phyloP scores from a whole-genome alignment of 1,284 basidiomycete genomes.

The Naganishia sp. region DNA sequence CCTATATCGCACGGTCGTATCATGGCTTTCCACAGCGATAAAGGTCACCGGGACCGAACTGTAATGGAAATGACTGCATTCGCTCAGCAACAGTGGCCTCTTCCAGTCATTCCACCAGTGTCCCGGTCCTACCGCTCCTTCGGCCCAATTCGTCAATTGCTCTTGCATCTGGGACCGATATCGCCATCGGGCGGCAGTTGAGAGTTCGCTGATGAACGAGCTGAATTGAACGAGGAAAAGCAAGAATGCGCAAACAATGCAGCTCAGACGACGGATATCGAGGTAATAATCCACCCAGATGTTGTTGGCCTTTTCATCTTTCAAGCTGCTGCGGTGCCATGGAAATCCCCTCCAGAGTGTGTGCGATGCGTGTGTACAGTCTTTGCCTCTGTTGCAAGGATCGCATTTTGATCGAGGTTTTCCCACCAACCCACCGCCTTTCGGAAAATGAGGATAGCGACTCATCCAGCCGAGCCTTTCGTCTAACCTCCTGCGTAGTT shows the following conservation, averaged over 20 bases:
- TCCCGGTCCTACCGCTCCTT: background rate
- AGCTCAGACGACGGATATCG: conserved; percentile 8
- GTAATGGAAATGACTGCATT: conserved; percentile 20
- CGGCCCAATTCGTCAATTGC: background rate
- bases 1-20: conserved; percentile 1
- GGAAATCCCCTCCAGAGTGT: conserved; percentile 4
- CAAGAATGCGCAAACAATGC: conserved; percentile 1
- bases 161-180: background rate
- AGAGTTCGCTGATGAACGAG: conserved; percentile 16
- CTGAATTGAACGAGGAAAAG: conserved; percentile 12
- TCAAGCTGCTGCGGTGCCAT: background rate
- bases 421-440: background rate
- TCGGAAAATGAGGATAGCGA: background rate
- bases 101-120: no score
- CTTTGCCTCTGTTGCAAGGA: background rate
- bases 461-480: background rate
- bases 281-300: background rate
- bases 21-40: background rate
- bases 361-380: background rate
- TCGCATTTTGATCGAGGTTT: background rate
- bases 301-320: background rate
- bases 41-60: conserved; percentile 11
- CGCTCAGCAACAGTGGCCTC: background rate
- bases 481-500: background rate
- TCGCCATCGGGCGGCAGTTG: background rate